phyloP scores from a whole-genome alignment of 1,284 basidiomycete genomes.

The Fomes fomentarius region DNA sequence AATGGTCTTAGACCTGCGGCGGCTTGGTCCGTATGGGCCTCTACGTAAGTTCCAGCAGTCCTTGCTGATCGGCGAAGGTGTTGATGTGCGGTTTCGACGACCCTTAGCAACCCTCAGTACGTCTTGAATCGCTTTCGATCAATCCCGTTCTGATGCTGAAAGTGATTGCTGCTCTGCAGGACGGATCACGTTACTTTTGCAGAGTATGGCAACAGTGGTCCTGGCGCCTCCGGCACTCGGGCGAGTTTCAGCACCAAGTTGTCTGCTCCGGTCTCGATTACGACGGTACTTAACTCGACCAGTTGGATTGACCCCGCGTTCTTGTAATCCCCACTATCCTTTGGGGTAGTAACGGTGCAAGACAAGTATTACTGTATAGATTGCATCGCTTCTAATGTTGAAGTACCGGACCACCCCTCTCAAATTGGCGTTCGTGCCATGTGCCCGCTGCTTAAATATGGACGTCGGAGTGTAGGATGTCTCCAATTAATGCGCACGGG shows the following conservation, averaged over 20 bases:
- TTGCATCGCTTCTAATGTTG: no score
- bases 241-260: slow-evolving; percentile 30
- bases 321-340: slow-evolving; percentile 17
- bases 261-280: slow-evolving; percentile 26
- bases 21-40: slow-evolving; percentile 29
- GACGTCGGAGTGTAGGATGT: neutral
- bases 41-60: slow-evolving; percentile 16
- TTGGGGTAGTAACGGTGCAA: no score
- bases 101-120: slow-evolving; percentile 15
- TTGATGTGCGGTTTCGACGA: neutral
- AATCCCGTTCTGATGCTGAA: neutral
- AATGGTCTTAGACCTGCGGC: slow-evolving; percentile 20
- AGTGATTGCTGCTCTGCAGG: slow-evolving; percentile 9
- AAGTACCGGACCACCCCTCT: no score
- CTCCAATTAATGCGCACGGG: neutral
- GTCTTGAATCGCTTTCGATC: neutral
- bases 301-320: slow-evolving; percentile 30
- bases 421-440: no score
- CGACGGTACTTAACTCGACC: slow-evolving; percentile 28
- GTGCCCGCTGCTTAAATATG: no score
- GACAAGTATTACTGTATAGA: no score
- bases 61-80: neutral
- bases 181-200: slow-evolving; percentile 33
- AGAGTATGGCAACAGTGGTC: slow-evolving; percentile 29
- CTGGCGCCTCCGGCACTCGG: slow-evolving; percentile 25